Conservation (phyloP, 441 rosid species). For the Mallotus japonicus region DNA sequence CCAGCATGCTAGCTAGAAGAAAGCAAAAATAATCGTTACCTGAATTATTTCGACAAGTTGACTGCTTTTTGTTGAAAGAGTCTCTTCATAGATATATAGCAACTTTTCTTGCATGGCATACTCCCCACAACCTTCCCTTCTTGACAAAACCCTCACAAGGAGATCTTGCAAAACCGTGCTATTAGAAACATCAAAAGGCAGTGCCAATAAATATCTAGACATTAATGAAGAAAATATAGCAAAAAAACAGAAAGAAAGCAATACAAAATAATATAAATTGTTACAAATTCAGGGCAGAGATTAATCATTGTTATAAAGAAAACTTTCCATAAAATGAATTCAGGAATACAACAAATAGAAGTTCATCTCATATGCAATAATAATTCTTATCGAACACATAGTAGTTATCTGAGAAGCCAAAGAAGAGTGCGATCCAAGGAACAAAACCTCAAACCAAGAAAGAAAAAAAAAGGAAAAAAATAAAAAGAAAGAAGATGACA, state of each 20-base stretch:
- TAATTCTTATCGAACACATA: too few species aligned
- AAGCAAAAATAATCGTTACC: conserved; percentile 40
- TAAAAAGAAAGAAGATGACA: background rate
- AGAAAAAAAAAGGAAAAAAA: too few species aligned
- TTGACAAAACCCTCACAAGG: conserved; percentile 61
- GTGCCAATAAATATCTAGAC: conserved; percentile 16
- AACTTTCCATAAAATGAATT: background rate
- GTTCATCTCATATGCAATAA: background rate
- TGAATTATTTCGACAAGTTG: conserved; percentile 71
- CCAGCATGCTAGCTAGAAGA: conserved; percentile 3
- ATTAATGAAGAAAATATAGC: background rate
- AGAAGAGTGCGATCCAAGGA: background rate
- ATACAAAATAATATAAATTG: background rate
- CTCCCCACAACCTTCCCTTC: conserved; percentile 58
- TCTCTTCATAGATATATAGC: conserved; percentile 63
- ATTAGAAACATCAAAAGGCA: conserved; percentile 36
- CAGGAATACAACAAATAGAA: background rate
- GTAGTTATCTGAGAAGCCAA: background rate
- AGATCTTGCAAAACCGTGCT: conserved; percentile 74
- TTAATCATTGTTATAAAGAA: background rate
- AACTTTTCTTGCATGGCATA: conserved; percentile 53
- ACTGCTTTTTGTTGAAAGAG: conserved; percentile 68
- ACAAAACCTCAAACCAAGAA: background rate
- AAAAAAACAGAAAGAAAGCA: background rate
- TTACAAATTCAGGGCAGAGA: background rate